Percentiles rank a stretch among this genome's conserved stretches.
Evolutionary conservation across 2,329 filamentous ascomycete genomes (phyloP).

Genomic region (Fusarium sp.): DNA sequence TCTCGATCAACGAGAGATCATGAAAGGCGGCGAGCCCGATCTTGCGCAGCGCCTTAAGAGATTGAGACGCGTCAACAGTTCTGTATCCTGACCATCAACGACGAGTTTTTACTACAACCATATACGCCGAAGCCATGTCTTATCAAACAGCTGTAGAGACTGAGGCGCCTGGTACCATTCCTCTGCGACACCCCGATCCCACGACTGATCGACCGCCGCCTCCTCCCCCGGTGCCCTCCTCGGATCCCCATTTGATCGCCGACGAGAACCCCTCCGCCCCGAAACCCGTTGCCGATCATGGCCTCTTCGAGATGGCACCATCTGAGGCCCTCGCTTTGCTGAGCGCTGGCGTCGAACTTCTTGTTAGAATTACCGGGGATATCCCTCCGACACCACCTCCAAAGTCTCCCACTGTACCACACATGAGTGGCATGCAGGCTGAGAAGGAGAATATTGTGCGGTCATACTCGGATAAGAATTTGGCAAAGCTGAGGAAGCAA

Average conservation of each 20-base stretch:
- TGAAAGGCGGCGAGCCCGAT: conserved; percentile 48
- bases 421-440: conserved; percentile 74
- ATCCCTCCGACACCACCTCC: conserved; percentile 85
- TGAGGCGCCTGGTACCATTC: conserved; percentile 42
- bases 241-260: conserved; percentile 55
- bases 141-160: conserved; percentile 42
- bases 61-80: conserved; percentile 48
- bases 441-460: conserved; percentile 74
- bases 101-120: conserved; percentile 1
- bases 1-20: conserved; percentile 48
- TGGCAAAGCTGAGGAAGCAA: conserved; percentile 62
- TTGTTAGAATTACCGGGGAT: conserved; percentile 82
- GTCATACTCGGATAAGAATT: conserved; percentile 69
- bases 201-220: conserved; percentile 52
- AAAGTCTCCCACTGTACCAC: conserved; percentile 73
- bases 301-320: conserved; percentile 81
- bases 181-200: conserved; percentile 44
- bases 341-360: conserved; percentile 77
- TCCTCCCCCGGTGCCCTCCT: conserved; percentile 61
- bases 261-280: conserved; percentile 46
- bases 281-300: conserved; percentile 63
- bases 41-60: conserved; percentile 48
- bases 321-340: conserved; percentile 84
- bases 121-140: conserved; percentile 43
- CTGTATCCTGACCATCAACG: conserved; percentile 44